Evolutionary conservation across 208 protist species (phyloP).

Genomic region (Porcisia hertigi): DNA sequence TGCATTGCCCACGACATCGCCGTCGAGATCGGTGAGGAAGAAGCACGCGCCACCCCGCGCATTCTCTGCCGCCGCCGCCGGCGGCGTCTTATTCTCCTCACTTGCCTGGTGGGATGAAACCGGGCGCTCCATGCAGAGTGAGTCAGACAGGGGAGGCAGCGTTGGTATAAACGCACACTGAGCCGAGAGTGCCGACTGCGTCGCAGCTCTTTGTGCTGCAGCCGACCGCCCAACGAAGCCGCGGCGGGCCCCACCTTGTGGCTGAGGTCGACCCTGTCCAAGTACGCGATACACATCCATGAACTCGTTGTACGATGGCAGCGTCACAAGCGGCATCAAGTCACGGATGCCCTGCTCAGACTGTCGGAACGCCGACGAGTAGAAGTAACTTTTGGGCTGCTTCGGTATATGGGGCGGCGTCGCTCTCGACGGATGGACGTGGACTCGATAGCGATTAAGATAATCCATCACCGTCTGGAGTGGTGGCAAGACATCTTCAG

Average conservation of each 20-base stretch:
- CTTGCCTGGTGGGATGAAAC: conserved; percentile 1
- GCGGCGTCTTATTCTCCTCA: neutral
- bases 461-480: conserved; percentile 12
- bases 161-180: neutral
- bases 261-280: neutral
- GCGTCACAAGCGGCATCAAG: conserved; percentile 54
- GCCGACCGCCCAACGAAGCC: neutral
- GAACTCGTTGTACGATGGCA: conserved; percentile 84
- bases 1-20: conserved; percentile 14
- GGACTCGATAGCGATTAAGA: conserved; percentile 17
- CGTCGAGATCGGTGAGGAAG: conserved; percentile 41
- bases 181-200: neutral
- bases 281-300: conserved; percentile 86
- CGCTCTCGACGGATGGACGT: conserved; percentile 6
- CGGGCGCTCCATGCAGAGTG: neutral
- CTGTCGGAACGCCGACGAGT: conserved; percentile 31
- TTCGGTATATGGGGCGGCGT: conserved; percentile 48
- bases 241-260: neutral
- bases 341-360: conserved; percentile 9
- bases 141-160: conserved; percentile 1
- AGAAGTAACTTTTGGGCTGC: conserved; percentile 64
- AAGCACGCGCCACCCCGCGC: conserved; percentile 24
- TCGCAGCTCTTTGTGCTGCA: neutral
- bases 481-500: conserved; percentile 1
- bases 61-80: neutral